These are phyloP conservation scores for Magnolia officinalis DNA, from an alignment of 164 flowering plant genomes.

Conservation along the genomic window DNA sequence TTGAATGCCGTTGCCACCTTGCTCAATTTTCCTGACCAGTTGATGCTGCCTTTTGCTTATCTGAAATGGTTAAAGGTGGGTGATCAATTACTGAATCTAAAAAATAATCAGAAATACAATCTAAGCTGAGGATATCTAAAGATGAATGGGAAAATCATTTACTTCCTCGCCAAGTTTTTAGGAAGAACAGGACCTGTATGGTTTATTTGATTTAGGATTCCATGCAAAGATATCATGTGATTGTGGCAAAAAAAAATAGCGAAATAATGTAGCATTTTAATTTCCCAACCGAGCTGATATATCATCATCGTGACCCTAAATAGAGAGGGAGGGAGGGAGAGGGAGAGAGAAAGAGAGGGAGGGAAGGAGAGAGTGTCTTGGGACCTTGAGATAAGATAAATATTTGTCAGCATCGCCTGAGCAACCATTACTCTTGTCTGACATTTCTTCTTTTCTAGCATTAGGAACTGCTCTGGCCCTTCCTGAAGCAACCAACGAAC, in stretches of 20 bases:
- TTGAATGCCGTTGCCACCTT: slow-evolving; percentile 57
- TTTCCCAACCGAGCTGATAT: no score
- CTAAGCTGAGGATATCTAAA: no score
- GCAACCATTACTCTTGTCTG: slow-evolving; percentile 30
- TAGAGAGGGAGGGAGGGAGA: background rate
- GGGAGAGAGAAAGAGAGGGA: background rate
- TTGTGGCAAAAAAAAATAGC: no score
- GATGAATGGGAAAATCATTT: no score
- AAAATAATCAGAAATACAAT: background rate
- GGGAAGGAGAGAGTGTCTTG: background rate
- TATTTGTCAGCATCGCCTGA: slow-evolving; percentile 54
- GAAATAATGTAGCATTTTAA: no score
- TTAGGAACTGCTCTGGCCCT: slow-evolving; percentile 23
- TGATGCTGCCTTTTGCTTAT: slow-evolving; percentile 71
- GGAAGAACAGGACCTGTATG: no score
- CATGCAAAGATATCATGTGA: no score
- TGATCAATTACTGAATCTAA: slow-evolving; percentile 2
- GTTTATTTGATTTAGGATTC: no score
- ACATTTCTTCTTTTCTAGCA: slow-evolving; percentile 37
- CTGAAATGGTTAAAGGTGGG: slow-evolving; percentile 33
- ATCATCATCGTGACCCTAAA: no score
- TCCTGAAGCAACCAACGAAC: slow-evolving; percentile 18
- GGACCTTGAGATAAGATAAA: slow-evolving; percentile 75
- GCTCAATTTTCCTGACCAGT: slow-evolving; percentile 63
- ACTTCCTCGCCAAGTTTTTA: no score